These are phyloP conservation scores for Fomitopsis serialis DNA, from an alignment of 768 basidiomycete species.

Conservation along the genomic window DNA sequence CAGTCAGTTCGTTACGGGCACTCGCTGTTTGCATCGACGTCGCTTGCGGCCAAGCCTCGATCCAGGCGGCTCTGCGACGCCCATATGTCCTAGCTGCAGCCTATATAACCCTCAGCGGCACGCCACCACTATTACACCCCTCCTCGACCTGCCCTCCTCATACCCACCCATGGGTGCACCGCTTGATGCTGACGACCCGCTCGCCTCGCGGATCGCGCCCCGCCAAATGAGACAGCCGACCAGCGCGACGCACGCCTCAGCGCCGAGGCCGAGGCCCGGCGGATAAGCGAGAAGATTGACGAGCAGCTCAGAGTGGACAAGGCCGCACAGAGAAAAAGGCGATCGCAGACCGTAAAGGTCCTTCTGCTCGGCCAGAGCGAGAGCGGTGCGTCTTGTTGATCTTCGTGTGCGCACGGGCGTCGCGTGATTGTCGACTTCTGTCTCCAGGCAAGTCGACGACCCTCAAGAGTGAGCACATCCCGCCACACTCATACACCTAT, in stretches of 20 bases:
- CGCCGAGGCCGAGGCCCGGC: slow-evolving; percentile 52
- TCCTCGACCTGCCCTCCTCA: too few relatives aligned
- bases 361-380: slow-evolving; percentile 34
- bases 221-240: slow-evolving; percentile 48
- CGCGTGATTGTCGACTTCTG: not conserved
- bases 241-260: slow-evolving; percentile 40
- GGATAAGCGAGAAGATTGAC: slow-evolving; percentile 48
- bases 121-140: too few relatives aligned
- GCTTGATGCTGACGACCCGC: slow-evolving; percentile 49
- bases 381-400: slow-evolving; percentile 21
- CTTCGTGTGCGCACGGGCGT: not conserved
- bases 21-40: too few relatives aligned
- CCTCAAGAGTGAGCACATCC: slow-evolving; percentile 29
- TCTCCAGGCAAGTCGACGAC: slow-evolving; percentile 35
- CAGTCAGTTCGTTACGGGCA: too few relatives aligned
- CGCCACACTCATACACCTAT: not conserved
- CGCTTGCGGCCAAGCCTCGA: too few relatives aligned
- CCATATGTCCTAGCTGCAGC: too few relatives aligned
- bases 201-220: slow-evolving; percentile 54
- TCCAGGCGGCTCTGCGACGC: too few relatives aligned
- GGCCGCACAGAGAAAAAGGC: slow-evolving; percentile 25
- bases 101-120: too few relatives aligned
- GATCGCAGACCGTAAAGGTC: slow-evolving; percentile 28
- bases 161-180: not conserved
- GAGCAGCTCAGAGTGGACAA: slow-evolving; percentile 30